A percentile compares a stretch with the other conserved stretches of the same genome.
Evolutionary conservation across 2,329 filamentous ascomycete species (phyloP).

Genomic region (Neonectria punicea): DNA sequence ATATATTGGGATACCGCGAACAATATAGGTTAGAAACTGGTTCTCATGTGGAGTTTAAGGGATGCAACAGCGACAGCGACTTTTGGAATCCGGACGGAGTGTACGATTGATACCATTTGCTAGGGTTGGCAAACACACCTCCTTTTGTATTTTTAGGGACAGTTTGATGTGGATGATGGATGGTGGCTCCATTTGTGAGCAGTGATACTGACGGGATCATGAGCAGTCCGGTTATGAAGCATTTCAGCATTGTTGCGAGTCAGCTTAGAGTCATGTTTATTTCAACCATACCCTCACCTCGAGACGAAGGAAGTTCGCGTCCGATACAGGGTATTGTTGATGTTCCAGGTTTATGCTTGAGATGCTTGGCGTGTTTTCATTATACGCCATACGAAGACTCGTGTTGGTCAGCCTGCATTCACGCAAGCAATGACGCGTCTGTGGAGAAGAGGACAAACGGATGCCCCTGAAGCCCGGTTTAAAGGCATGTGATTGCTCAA

Average conservation of each 20-base stretch:
- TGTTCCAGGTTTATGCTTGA: too few relatives aligned
- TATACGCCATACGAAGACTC: neutral
- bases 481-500: neutral
- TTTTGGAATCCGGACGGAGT: slow-evolving; percentile 16
- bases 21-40: slow-evolving; percentile 6
- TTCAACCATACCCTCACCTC: neutral
- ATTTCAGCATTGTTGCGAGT: neutral
- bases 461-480: neutral
- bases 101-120: slow-evolving; percentile 36
- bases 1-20: slow-evolving; percentile 37
- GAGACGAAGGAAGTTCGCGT: neutral
- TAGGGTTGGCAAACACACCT: slow-evolving; percentile 22
- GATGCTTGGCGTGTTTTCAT: neutral
- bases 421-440: slow-evolving; percentile 10
- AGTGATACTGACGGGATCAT: neutral
- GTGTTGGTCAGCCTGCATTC: neutral
- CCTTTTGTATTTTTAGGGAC: slow-evolving; percentile 12
- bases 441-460: neutral
- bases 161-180: neutral
- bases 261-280: neutral
- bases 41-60: slow-evolving; percentile 2
- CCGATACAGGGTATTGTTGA: neutral
- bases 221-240: neutral
- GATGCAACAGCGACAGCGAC: slow-evolving; percentile 7
- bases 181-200: neutral